phyloP scores from a whole-genome alignment of 768 basidiomycete species.

The Naganishia vaughanmartiniae region DNA sequence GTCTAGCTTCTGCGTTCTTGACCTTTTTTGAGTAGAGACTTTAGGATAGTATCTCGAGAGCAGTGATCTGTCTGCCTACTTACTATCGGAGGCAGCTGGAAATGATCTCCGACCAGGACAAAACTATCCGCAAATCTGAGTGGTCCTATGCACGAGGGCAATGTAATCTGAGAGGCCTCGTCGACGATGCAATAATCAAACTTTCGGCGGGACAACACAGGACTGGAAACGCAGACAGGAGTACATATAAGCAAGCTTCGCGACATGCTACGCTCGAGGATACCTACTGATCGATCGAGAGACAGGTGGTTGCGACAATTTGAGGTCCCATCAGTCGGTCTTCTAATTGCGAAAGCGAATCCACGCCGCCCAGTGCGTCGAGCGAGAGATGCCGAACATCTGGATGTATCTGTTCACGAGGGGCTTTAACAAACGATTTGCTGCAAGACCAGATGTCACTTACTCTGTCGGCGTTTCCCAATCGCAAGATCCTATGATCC shows the following conservation, averaged over 20 bases:
- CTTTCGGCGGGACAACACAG: slow-evolving; percentile 74
- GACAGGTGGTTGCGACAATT: slow-evolving; percentile 92
- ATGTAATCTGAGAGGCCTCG: slow-evolving; percentile 94
- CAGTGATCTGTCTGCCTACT: slow-evolving; percentile 34
- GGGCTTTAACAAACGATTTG: not conserved
- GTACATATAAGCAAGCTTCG: not conserved
- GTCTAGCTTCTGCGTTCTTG: slow-evolving; percentile 71
- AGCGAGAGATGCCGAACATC: slow-evolving; percentile 72
- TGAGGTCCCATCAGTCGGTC: slow-evolving; percentile 78
- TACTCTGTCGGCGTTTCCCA: slow-evolving; percentile 92
- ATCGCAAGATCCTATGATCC: slow-evolving; percentile 71
- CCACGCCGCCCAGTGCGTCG: slow-evolving; percentile 59
- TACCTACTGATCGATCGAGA: slow-evolving; percentile 88
- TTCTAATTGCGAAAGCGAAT: slow-evolving; percentile 77
- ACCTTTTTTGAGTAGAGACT: slow-evolving; percentile 58
- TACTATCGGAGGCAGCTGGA: slow-evolving; percentile 92
- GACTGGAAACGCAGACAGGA: slow-evolving; percentile 55
- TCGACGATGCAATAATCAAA: slow-evolving; percentile 99
- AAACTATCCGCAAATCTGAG: slow-evolving; percentile 85
- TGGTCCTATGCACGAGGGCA: slow-evolving; percentile 92
- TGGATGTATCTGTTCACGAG: slow-evolving; percentile 68
- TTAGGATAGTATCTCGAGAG: not conserved
- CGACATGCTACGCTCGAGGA: not conserved
- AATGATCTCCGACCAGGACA: slow-evolving; percentile 94
- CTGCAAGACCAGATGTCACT: slow-evolving; percentile 11